phyloP scores from a whole-genome alignment of 2,329 filamentous ascomycete genomes.

The Tolypocladium ophioglossoides region DNA sequence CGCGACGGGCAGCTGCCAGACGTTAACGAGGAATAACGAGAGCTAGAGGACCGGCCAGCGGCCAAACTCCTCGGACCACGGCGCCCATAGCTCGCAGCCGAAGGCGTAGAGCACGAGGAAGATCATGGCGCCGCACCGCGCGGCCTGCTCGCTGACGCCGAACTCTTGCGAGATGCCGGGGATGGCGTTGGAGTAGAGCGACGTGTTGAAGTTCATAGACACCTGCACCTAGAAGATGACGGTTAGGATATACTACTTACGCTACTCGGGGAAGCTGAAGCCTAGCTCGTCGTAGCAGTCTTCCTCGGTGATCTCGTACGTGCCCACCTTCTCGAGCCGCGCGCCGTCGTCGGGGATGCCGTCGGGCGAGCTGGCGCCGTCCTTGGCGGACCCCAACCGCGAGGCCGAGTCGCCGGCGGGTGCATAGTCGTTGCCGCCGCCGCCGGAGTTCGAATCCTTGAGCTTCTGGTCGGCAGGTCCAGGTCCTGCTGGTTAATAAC shows the following conservation, averaged over 20 bases:
- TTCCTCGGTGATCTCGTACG: slow-evolving; percentile 35
- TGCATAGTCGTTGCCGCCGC: neutral
- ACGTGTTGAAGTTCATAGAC: slow-evolving; percentile 73
- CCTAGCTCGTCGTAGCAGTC: slow-evolving; percentile 59
- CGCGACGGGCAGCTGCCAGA: slow-evolving; percentile 64
- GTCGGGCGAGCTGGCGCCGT: slow-evolving; percentile 4
- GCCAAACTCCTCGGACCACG: slow-evolving; percentile 77
- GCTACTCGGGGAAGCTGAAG: slow-evolving; percentile 46
- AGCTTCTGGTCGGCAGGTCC: slow-evolving; percentile 25
- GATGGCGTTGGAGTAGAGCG: slow-evolving; percentile 61
- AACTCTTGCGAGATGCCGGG: slow-evolving; percentile 57
- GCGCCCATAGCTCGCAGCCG: slow-evolving; percentile 80
- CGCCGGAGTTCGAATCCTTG: slow-evolving; percentile 14
- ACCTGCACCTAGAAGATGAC: slow-evolving; percentile 65
- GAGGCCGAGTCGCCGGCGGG: neutral
- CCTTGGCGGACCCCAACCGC: neutral
- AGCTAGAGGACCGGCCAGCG: slow-evolving; percentile 65
- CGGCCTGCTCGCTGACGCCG: slow-evolving; percentile 54
- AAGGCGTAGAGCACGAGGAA: slow-evolving; percentile 76
- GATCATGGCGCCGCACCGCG: slow-evolving; percentile 63
- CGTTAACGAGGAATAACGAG: slow-evolving; percentile 64
- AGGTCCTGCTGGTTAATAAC: slow-evolving; percentile 25
- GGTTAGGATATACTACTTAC: slow-evolving; percentile 65
- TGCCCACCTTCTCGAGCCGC: slow-evolving; percentile 23
- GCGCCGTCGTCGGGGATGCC: slow-evolving; percentile 21